A percentile compares a stretch with the other conserved stretches of the same genome.
Evolutionary conservation across 805 yeast genomes (phyloP).

Genomic region (Lachancea kluyveri): DNA sequence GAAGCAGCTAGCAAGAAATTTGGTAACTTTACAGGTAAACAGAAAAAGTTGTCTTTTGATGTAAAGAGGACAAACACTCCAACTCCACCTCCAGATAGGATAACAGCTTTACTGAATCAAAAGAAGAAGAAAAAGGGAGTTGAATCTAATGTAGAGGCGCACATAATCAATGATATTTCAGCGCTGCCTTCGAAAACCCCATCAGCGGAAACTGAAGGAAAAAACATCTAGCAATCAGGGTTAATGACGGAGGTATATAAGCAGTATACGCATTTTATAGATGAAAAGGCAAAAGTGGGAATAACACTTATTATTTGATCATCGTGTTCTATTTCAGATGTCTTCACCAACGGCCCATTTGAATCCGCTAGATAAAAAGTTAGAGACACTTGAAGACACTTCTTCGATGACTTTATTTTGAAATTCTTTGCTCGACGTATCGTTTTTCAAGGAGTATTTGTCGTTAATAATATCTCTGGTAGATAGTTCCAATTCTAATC

Average conservation of each 20-base stretch:
- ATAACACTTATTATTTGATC: slow-evolving; percentile 1
- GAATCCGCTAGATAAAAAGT: slow-evolving; percentile 40
- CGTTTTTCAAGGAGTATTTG: slow-evolving; percentile 14
- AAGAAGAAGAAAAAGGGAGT: slow-evolving; percentile 4
- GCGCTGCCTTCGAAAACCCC: too few relatives aligned
- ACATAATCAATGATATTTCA: too few relatives aligned
- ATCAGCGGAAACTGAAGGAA: too few relatives aligned
- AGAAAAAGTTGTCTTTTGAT: slow-evolving; percentile 6
- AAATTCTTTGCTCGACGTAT: slow-evolving; percentile 3
- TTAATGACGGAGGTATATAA: background rate
- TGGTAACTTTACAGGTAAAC: slow-evolving; percentile 3
- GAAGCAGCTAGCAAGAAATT: slow-evolving; percentile 21
- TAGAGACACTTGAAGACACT: slow-evolving; percentile 32
- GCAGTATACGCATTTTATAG: background rate
- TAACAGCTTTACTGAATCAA: slow-evolving; percentile 11
- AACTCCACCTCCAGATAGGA: slow-evolving; percentile 10
- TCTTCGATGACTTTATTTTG: slow-evolving; percentile 6
- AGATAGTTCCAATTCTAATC: slow-evolving; percentile 37
- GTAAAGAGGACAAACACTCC: slow-evolving; percentile 5
- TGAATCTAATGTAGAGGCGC: background rate
- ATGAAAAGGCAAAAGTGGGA: background rate
- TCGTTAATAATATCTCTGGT: slow-evolving; percentile 26
- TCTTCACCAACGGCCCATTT: slow-evolving; percentile 46
- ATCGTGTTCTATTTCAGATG: background rate
- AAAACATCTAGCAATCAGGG: too few relatives aligned